Evolutionary conservation across 495 filamentous ascomycete species (phyloP), one percentile per base, ranked within the genome.

Genomic region (Trichoderma virens): DNA sequence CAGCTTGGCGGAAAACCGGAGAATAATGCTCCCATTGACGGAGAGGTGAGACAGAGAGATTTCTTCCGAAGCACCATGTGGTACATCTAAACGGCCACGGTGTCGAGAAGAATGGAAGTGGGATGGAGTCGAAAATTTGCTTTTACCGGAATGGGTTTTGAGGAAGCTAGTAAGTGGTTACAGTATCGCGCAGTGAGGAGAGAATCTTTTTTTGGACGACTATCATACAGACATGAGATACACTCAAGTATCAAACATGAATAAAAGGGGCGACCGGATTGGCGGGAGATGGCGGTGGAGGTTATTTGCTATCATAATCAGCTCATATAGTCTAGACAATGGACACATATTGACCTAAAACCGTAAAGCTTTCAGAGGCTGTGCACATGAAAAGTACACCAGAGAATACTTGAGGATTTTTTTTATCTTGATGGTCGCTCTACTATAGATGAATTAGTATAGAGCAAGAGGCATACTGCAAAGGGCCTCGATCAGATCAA

Each of bases 21-120:
- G 35, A 25, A 54, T 34, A 39, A 20, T 32, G 25, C 34, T 0
- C 5, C 31, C 0, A 65, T 28, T 14, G 25, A 62, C 18, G 61
- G 39, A 28, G 39, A 43, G 61, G 30, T 41, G 34, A 67, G 0
- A 30, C 54, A 51, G 35, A 43, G 69, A 28, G 16, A 11, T 1
- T 73, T 72, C 61, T 67, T 72, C 31, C 68, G 70, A 16, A 69
- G 59, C 28, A 75, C 71, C 11, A 75, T 75, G 73, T 75, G 73
- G 73, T 75, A 70, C 59, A 69, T 75, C 63, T 75, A 68, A 65
- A 6, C 11, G 23, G 35, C 59, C 31, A 11, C 31, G 30, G n/a
- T 35, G 59, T 2, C n/a, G 28, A 34, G 13, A 16, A 27, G 35
- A 61, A 38, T 9, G 59, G 59, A 38, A 31, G n/a, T 30, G 56